Evolutionary conservation across 768 basidiomycete genomes (phyloP).

Genomic region (Agaricus blazei): DNA sequence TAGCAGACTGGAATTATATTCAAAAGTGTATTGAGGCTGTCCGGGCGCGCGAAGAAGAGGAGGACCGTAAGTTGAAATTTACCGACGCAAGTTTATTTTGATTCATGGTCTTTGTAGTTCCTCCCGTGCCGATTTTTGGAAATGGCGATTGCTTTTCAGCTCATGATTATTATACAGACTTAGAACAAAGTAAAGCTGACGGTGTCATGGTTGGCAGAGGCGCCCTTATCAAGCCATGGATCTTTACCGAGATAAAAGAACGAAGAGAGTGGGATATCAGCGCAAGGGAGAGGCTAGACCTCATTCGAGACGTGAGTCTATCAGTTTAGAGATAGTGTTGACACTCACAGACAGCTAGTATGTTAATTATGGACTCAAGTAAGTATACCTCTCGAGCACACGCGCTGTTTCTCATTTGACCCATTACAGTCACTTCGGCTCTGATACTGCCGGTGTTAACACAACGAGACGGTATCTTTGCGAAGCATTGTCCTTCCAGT

Average conservation of each 20-base stretch:
- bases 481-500: constrained; percentile 93
- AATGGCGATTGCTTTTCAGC: constrained; percentile 95
- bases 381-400: constrained; percentile 37
- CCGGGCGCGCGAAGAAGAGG: constrained; percentile 62
- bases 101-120: constrained; percentile 37
- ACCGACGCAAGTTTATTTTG: neutral
- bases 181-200: constrained; percentile 82
- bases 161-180: constrained; percentile 71
- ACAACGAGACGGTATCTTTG: constrained; percentile 90
- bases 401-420: constrained; percentile 3
- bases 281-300: constrained; percentile 75
- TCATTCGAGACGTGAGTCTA: constrained; percentile 61
- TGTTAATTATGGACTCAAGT: constrained; percentile 72
- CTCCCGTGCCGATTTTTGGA: constrained; percentile 91
- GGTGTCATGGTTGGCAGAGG: constrained; percentile 95
- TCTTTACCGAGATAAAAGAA: constrained; percentile 95
- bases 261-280: constrained; percentile 91
- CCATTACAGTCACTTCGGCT: constrained; percentile 65
- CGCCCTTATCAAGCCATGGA: constrained; percentile 94
- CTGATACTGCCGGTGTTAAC: constrained; percentile 87
- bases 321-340: neutral
- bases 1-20: constrained; percentile 96
- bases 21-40: constrained; percentile 81
- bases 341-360: constrained; percentile 41
- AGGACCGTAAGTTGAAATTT: constrained; percentile 49